These are phyloP conservation scores for Pseudoperonospora humuli DNA, from an alignment of 352 stramenopile species.

Conservation along the genomic window DNA sequence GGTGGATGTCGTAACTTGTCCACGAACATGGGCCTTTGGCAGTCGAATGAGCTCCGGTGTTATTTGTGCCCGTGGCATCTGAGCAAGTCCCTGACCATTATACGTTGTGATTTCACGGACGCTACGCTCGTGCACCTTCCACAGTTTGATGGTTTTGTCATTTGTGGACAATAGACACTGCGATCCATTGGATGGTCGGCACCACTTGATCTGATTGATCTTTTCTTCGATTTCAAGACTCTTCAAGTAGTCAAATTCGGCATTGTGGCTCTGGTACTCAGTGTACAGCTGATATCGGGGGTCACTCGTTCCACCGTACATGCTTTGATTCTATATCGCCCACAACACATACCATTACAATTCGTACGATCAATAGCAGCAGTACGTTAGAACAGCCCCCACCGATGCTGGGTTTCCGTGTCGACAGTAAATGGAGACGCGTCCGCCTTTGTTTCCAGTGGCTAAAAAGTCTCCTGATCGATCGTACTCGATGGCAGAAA, in stretches of 20 bases:
- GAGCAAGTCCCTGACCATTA: conserved; percentile 36
- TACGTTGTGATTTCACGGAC: conserved; percentile 71
- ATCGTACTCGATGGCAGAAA: conserved; percentile 94
- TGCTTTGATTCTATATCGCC: conserved; percentile 20
- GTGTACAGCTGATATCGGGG: conserved; percentile 74
- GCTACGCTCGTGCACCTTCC: conserved; percentile 86
- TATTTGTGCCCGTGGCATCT: conserved; percentile 18
- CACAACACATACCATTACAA: neutral
- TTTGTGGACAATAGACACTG: conserved; percentile 93
- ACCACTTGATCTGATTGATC: conserved; percentile 97
- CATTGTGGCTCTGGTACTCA: conserved; percentile 94
- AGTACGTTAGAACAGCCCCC: neutral
- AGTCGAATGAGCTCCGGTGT: conserved; percentile 41
- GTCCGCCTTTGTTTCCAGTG: conserved; percentile 91
- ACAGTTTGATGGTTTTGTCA: conserved; percentile 98
- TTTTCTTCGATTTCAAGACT: conserved; percentile 97
- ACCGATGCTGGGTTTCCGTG: conserved; percentile 27
- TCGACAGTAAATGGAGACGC: conserved; percentile 86
- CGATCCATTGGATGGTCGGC: conserved; percentile 78
- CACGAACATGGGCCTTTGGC: conserved; percentile 41
- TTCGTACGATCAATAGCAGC: neutral
- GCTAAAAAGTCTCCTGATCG: conserved; percentile 86
- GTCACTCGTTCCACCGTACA: conserved; percentile 24
- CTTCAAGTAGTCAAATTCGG: conserved; percentile 98
- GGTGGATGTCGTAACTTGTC: conserved; percentile 62